These are phyloP conservation scores for Stephania japonica DNA, from an alignment of 164 flowering plant species.

Conservation along the genomic window DNA sequence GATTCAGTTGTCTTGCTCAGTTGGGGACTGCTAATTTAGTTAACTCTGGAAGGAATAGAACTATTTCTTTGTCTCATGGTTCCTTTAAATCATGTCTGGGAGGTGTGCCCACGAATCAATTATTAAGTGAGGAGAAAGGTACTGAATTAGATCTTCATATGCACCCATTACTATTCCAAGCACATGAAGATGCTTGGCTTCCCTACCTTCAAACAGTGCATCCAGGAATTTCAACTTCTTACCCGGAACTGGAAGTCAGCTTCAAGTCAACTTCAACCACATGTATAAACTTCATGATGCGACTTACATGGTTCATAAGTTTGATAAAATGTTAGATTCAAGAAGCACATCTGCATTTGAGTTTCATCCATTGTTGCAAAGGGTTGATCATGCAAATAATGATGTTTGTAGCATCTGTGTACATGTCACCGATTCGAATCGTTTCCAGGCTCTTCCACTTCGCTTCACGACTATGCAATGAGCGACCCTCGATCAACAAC, in stretches of 20 bases:
- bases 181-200: conserved; percentile 42
- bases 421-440: conserved; percentile 19
- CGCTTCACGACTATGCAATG: conserved; percentile 16
- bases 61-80: conserved; percentile 4
- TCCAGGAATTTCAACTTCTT: conserved; percentile 59
- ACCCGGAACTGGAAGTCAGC: conserved; percentile 46
- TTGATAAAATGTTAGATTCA: conserved; percentile 24
- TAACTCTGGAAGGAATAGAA: conserved; percentile 17
- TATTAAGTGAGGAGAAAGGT: conserved; percentile 31
- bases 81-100: conserved; percentile 13
- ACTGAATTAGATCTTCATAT: conserved; percentile 57
- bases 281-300: conserved; percentile 36
- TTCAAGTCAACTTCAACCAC: conserved; percentile 47
- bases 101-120: conserved; percentile 23
- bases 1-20: conserved; percentile 20
- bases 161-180: conserved; percentile 88
- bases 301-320: conserved; percentile 21
- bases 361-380: conserved; percentile 88
- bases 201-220: conserved; percentile 40
- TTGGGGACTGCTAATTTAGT: conserved; percentile 11
- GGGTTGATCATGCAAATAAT: conserved; percentile 32
- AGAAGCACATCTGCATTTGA: conserved; percentile 40
- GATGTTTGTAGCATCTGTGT: conserved; percentile 14
- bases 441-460: conserved; percentile 21
- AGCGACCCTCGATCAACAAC: conserved; percentile 11